Base-by-base conservation (phyloP, 768 basidiomycete genomes). In the Sarcodon sp. region DNA sequence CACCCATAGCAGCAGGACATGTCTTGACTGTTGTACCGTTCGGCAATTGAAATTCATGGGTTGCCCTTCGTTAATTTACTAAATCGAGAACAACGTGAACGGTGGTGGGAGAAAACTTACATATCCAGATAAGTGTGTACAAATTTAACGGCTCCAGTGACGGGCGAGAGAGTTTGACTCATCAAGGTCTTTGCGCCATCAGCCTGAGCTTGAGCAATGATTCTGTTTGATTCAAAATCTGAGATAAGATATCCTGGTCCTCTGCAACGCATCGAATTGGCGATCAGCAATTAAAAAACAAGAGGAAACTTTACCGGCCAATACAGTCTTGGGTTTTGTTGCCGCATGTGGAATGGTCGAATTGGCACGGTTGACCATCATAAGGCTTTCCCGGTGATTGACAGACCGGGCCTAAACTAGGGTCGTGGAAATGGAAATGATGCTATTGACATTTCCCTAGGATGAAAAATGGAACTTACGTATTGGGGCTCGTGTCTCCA, bases 1-100 rank as follows among this genome's bases (percentile, higher is more conserved):
- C 51, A 83, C 83, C 87, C 63, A 87, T 66, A 43, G 84, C 87
- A 51, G 86, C 69, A n/a, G 84, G 83, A 57, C 86, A 89, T 1
- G 87, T 89, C 27, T 70, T 69, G 33, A 77, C 80, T 5, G 61
- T 67, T 3, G 79, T 80, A 32, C 87, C 83, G 54, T 87, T 81
- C 2, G 76, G 65, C 13, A 87, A 65, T 7, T 62, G 60, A 60
- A 88, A 87, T 1, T 72, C 69, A 53, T 82, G 75, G 54, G 70
- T 77, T 12, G 77, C 67, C 83, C 79, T 83, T 43, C 7, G 27
- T 38, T 18, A 9, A 35, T 44, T 38, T 38, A 13, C 37, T 38
- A 2, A 18, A 13, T 38, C 18, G 12, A 18, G 37, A 38, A 38
- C 18, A 38, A 13, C 37, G 37, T 13, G 12, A 5, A 18, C 2